Base-by-base conservation (phyloP, 2,329 filamentous ascomycete species). In the Colletotrichum neosansevieriae region DNA sequence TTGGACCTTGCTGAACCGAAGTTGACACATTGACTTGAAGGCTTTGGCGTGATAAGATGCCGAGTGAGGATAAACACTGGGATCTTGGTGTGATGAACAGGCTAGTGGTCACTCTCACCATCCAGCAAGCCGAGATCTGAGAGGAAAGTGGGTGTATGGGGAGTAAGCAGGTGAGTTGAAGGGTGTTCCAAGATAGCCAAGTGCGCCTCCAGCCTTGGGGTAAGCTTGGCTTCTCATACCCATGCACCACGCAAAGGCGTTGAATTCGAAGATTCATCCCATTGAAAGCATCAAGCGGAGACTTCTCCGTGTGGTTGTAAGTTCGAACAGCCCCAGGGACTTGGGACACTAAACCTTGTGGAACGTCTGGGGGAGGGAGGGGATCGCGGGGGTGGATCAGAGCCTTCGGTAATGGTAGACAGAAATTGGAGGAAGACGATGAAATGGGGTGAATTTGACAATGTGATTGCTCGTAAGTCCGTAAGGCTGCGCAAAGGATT, bases 1-100 rank as follows among this genome's bases (percentile, higher is more conserved):
- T 73, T 88, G 86, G 11, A 88, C 78, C 71, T 83, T 86, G 58
- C 81, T 80, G 72, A 79, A 83, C 12, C 86, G 84, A 12, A 88
- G 79, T 45, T 74, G 73, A 57, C 78, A 79, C 72, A 87, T 81
- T 15, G 84, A 75, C 7, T 76, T 72, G 71, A 82, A 88, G 10
- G 86, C 86, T 12, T 86, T 79, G 2, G 42, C 9, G 72, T 86
- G 38, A 19, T 32, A 19, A 5, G 2, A 36, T 50, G 19, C 49
- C 32, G 49, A 24, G 9, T n/a, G 38, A 24, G n/a, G 32, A 62
- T 29, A 6, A 49, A 10, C 32, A 61, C 19, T 40, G 50, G 3
- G 44, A 44, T 12, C 29, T 13, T 9, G 34, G 19, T 15, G 19
- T 6, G 11, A 17, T 29, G 19, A 9, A 34, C 15, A 32, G 17